A percentile compares a stretch with the other conserved stretches of the same genome.
These are phyloP conservation scores for Penicillium sclerotigenum DNA, from an alignment of 2,329 filamentous ascomycete species.

Conservation along the genomic window DNA sequence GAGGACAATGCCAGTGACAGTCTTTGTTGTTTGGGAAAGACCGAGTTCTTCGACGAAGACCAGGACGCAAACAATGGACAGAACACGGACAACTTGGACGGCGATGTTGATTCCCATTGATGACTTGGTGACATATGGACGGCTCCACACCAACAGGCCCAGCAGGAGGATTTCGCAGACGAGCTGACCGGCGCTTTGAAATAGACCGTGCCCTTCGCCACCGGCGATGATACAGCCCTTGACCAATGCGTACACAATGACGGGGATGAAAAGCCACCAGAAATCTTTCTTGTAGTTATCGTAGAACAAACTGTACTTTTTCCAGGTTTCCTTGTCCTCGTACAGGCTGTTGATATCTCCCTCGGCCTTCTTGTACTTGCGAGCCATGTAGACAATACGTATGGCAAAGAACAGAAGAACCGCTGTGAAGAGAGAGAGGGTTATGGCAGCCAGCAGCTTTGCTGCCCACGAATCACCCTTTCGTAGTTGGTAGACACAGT, in stretches of 20 bases:
- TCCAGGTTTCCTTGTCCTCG: constrained; percentile 85
- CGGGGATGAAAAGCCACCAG: constrained; percentile 95
- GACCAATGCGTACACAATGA: constrained; percentile 84
- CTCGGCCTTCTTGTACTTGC: constrained; percentile 68
- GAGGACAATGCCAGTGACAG: constrained; percentile 85
- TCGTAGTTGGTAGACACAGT: constrained; percentile 94
- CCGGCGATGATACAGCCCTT: constrained; percentile 84
- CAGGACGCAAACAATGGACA: constrained; percentile 85
- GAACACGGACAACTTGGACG: constrained; percentile 82
- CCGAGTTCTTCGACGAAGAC: constrained; percentile 92
- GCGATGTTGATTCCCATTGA: constrained; percentile 90
- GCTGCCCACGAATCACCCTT: constrained; percentile 92
- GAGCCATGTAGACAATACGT: constrained; percentile 76
- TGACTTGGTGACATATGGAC: constrained; percentile 82
- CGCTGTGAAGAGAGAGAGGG: constrained; percentile 74
- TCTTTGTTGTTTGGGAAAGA: constrained; percentile 87
- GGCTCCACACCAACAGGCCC: constrained; percentile 72
- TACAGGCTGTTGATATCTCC: constrained; percentile 73
- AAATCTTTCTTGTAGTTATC: constrained; percentile 90
- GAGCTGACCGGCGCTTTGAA: constrained; percentile 76
- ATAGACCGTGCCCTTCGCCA: constrained; percentile 78
- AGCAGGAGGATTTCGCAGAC: constrained; percentile 79
- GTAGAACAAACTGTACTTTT: constrained; percentile 97
- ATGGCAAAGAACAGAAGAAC: constrained; percentile 79
- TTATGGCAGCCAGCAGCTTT: constrained; percentile 76